phyloP scores from a whole-genome alignment of 2,329 filamentous ascomycete genomes.

The Aspergillus carbonarius region DNA sequence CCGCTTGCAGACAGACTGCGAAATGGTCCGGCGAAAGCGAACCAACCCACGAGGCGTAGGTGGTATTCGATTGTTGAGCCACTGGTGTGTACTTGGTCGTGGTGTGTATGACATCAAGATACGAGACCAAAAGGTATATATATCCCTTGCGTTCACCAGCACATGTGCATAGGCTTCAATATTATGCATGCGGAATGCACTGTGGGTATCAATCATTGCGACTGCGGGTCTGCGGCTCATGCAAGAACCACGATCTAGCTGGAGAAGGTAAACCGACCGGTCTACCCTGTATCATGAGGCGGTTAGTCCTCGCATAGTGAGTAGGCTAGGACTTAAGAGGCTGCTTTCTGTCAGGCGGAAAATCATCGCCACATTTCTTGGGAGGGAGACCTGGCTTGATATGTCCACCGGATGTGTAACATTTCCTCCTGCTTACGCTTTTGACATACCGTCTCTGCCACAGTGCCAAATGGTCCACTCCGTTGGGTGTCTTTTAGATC shows the following conservation, averaged over 20 bases:
- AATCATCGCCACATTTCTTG: no score
- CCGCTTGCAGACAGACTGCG: background rate
- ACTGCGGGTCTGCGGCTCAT: background rate
- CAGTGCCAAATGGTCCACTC: background rate
- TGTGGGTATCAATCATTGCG: background rate
- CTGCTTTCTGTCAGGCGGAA: no score
- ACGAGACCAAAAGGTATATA: background rate
- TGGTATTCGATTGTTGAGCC: no score
- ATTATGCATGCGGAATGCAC: slow-evolving; percentile 1
- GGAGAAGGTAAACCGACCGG: background rate
- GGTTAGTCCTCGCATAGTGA: no score
- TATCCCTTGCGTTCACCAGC: background rate
- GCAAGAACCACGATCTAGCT: background rate
- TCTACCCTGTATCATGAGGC: no score
- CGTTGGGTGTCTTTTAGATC: background rate
- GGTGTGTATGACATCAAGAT: background rate
- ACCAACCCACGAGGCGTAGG: background rate
- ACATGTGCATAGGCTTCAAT: background rate
- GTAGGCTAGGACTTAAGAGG: no score
- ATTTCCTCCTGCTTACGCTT: background rate
- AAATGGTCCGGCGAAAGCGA: background rate
- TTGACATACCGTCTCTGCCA: background rate
- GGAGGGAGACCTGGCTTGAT: background rate
- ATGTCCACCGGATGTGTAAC: background rate
- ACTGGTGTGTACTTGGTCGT: no score